Conservation (phyloP, 192 early-diverging fungal species). For the Rhizoclosmatium sp. region DNA sequence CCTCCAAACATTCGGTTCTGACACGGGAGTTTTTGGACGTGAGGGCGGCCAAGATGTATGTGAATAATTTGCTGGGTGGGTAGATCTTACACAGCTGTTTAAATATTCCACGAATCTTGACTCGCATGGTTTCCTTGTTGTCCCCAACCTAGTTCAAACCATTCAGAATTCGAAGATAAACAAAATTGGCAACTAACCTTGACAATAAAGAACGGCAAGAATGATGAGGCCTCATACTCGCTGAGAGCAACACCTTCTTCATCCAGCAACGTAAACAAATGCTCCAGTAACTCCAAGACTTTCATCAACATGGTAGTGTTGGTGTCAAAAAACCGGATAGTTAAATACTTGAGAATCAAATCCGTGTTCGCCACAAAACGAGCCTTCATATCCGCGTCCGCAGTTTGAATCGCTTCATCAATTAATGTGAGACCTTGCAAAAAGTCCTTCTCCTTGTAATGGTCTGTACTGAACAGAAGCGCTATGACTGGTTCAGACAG, state of each 20-base stretch:
- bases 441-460: slow-evolving; percentile 87
- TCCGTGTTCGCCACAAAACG: slow-evolving; percentile 79
- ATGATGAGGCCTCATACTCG: slow-evolving; percentile 83
- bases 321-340: slow-evolving; percentile 91
- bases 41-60: slow-evolving; percentile 74
- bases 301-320: slow-evolving; percentile 88
- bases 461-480: slow-evolving; percentile 79
- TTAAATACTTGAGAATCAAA: slow-evolving; percentile 85
- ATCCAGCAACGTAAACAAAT: slow-evolving; percentile 71
- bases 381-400: slow-evolving; percentile 59
- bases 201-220: slow-evolving; percentile 76
- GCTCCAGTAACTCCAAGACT: slow-evolving; percentile 82
- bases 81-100: slow-evolving; percentile 77
- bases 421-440: slow-evolving; percentile 71
- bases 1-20: slow-evolving; percentile 84
- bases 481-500: slow-evolving; percentile 64
- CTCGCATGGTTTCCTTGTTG: slow-evolving; percentile 82
- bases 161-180: slow-evolving; percentile 22
- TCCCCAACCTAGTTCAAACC: slow-evolving; percentile 74
- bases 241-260: slow-evolving; percentile 67
- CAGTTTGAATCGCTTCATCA: slow-evolving; percentile 68
- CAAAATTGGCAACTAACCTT: slow-evolving; percentile 54
- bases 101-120: slow-evolving; percentile 74
- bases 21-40: slow-evolving; percentile 81
- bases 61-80: slow-evolving; percentile 81